Base-by-base conservation (phyloP, 2,329 filamentous ascomycete genomes). In the Cercospora beticola region DNA sequence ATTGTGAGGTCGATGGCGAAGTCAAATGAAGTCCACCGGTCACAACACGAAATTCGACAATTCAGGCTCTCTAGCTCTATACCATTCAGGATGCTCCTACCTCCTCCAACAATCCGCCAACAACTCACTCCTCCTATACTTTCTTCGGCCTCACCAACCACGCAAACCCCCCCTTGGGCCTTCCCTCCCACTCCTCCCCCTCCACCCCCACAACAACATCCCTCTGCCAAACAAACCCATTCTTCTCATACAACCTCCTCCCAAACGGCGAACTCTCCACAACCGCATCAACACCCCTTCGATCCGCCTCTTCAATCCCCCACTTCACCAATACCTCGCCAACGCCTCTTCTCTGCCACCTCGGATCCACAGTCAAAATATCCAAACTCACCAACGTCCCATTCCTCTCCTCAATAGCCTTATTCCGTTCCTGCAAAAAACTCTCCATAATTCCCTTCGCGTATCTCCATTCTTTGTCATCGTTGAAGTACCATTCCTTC, bases 201-300 rank as follows among this genome's bases (percentile, higher is more conserved):
- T 71, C 64, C 14, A 68, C 58, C 5, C 74, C 43, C 5, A 65
- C 62, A 9, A 28, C 30, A 5, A 74, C 71, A 68, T 76, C 70
- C 65, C 74, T 75, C 21, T 74, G 60, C 60, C 75, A 77, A 6
- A 73, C 68, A 59, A 75, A 78, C 10, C 76, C 76, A 63, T 77
- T 70, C 74, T 77, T 77, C 72, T 75, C 70, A 52, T 78, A 78
- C 56, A 76, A 62, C 1, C 74, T 71, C 60, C 73, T 76, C 9
- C 75, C 76, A 66, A 64, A 75, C 18, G 70, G 62, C 26, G 73
- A 75, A 61, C 74, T 75, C 71, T 78, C 76, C 33, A 78, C 76
- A 9, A 77, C 71, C 21, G 76, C 71, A 46, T 75, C 73, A 7
- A 76, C 66, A 0, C 73, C 74, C 43, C 75, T 31, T 56, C 74